Conservation (phyloP, 192 early-diverging fungal species). For the Coemansia sp. region DNA sequence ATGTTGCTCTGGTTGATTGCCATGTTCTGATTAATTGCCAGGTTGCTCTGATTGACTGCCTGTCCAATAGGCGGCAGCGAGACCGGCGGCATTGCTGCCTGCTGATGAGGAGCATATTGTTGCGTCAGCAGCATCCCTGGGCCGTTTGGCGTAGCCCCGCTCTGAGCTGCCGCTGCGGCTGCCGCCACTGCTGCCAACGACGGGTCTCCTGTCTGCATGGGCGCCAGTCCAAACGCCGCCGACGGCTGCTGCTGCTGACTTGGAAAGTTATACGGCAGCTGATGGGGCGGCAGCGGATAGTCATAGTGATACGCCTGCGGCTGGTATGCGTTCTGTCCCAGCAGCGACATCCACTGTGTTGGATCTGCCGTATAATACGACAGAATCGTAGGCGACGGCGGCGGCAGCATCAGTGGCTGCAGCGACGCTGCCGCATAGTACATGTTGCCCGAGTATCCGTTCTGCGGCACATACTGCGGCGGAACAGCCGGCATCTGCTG, state of each 20-base stretch:
- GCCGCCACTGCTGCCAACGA: constrained; percentile 13
- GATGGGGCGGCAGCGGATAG: constrained; percentile 33
- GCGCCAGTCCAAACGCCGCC: constrained; percentile 13
- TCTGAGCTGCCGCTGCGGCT: constrained; percentile 18
- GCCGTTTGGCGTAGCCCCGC: constrained; percentile 5
- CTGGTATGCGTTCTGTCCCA: constrained; percentile 38
- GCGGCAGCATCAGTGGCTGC: constrained; percentile 52
- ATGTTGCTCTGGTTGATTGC: constrained; percentile 9
- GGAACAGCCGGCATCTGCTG: constrained; percentile 11
- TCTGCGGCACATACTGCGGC: constrained; percentile 3
- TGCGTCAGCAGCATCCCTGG: constrained; percentile 39
- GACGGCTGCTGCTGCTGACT: constrained; percentile 18
- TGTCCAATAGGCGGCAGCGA: constrained; percentile 36
- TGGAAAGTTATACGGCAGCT: constrained; percentile 25
- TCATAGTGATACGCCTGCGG: constrained; percentile 46
- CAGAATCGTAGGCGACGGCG: constrained; percentile 54
- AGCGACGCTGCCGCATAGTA: constrained; percentile 23
- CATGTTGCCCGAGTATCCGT: constrained; percentile 19
- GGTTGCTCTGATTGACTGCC: constrained; percentile 17
- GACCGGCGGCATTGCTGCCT: constrained; percentile 8
- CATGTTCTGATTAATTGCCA: constrained; percentile 13
- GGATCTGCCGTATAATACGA: constrained; percentile 54
- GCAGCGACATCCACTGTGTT: constrained; percentile 42
- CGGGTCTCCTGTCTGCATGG: constrained; percentile 10
- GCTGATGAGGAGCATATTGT: constrained; percentile 31